A percentile compares a stretch with the other conserved stretches of the same genome.
Conservation (phyloP, 2,329 filamentous ascomycete genomes). For the Penicillium sp. region DNA sequence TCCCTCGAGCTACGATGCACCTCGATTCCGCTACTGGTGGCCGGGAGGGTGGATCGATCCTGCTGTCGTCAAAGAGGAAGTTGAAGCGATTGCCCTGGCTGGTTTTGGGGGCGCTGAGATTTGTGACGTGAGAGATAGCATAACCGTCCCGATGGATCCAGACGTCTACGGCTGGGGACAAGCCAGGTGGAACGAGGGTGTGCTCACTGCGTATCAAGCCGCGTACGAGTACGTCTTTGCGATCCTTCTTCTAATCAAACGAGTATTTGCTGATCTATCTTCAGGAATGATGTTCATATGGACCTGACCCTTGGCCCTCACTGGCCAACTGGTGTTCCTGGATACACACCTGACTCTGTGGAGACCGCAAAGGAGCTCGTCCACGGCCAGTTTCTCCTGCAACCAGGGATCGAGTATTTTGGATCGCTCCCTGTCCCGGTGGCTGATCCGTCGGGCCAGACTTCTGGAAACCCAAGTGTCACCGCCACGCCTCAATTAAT, state of each 20-base stretch:
- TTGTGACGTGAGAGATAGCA: neutral
- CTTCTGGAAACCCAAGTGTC: neutral
- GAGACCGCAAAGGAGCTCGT: conserved; percentile 3
- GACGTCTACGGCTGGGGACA: neutral
- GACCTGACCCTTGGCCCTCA: conserved; percentile 5
- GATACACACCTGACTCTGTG: conserved; percentile 1
- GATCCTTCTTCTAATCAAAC: too few relatives aligned
- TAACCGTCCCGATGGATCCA: neutral
- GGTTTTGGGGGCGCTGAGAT: neutral
- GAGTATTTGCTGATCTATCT: too few relatives aligned
- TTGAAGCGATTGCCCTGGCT: neutral
- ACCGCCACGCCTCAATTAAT: neutral
- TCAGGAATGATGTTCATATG: conserved; percentile 1
- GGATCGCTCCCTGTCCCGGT: neutral
- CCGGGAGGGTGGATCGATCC: conserved; percentile 7
- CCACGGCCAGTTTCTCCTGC: neutral
- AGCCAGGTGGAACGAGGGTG: conserved; percentile 1
- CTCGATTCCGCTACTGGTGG: conserved; percentile 9
- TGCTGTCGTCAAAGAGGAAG: neutral
- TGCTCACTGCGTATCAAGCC: conserved; percentile 2
- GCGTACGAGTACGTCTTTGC: neutral
- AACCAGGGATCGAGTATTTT: neutral
- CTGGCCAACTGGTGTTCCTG: conserved; percentile 7
- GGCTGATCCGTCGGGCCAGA: neutral
- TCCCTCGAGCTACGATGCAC: neutral